Evolutionary conservation across 2,329 filamentous ascomycete species (phyloP), one percentile per base, ranked within the genome.

Genomic region (Penicillium sp.): DNA sequence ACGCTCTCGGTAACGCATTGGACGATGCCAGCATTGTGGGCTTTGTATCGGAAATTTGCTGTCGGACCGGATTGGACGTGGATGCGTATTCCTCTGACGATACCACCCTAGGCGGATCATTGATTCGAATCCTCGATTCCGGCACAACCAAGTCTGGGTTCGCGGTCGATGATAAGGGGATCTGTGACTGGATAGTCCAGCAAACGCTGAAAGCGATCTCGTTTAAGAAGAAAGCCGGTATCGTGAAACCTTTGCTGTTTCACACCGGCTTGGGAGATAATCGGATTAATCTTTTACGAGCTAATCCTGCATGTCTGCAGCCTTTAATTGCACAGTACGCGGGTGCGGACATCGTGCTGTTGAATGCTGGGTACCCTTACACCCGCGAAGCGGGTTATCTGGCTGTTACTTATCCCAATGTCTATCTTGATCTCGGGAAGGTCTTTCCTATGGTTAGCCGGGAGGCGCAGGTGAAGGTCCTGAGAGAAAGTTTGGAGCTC

Each of bases 1-100:
- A 63, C 4, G 62, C 78, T 24, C 85, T 94, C 35, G 68, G 75
- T 11, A 72, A 78, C 1, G 81, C 84, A 3, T 78, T 92, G 26
- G 75, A 79, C 0, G 86, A 94, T 66, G 76, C 82, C 0, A 81
- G 86, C 18, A 86, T 95, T 2, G 89, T 85, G 1, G 90, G 83
- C 2, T 95, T 95, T 81, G 94, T 95, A 72, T 89, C 86, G 1
- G 85, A 92, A 47, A 84, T 95, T 53, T 93, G 90, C 74, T 94
- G 94, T 70, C 82, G 90, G 14, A 89, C 86, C 0, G 90, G 90
- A 0, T 78, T 92, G 6, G 82, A 83, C 38, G 78, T 93, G 16
- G 75, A 81, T n/a, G 68, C 79, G 8, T 75, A 81, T 51, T 70
- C 79, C 1, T 75, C 78, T 2, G 76, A 76, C 11, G 68, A 75